These are phyloP conservation scores for Colletotrichum tabaci DNA, from an alignment of 2,329 filamentous ascomycete species.

Conservation along the genomic window DNA sequence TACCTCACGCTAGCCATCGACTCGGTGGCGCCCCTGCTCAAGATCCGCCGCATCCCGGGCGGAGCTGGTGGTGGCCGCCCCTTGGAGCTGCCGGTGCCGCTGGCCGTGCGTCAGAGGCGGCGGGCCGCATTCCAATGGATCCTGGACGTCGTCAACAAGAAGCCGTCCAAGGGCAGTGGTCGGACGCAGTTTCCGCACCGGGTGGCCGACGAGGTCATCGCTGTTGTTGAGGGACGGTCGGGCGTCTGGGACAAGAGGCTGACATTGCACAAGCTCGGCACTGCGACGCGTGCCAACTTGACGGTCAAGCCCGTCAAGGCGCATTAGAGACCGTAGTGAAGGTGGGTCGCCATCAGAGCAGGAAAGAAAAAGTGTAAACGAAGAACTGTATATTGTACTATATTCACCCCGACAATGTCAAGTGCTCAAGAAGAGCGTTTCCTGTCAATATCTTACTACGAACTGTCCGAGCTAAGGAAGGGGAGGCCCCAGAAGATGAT, in stretches of 20 bases:
- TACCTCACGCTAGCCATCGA: slow-evolving; percentile 94
- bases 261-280: slow-evolving; percentile 84
- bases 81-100: slow-evolving; percentile 85
- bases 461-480: background rate
- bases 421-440: slow-evolving; percentile 33
- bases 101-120: slow-evolving; percentile 81
- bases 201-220: slow-evolving; percentile 88
- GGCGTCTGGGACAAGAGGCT: slow-evolving; percentile 86
- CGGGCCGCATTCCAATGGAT: slow-evolving; percentile 91
- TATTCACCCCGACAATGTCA: slow-evolving; percentile 27
- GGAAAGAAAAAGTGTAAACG: slow-evolving; percentile 29
- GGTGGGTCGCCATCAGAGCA: slow-evolving; percentile 1
- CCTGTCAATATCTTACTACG: background rate
- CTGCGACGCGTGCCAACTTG: slow-evolving; percentile 83
- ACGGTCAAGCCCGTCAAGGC: slow-evolving; percentile 55
- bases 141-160: slow-evolving; percentile 84
- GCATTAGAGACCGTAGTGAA: slow-evolving; percentile 43
- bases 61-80: slow-evolving; percentile 88
- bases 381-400: slow-evolving; percentile 42
- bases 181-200: slow-evolving; percentile 81
- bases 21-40: slow-evolving; percentile 90
- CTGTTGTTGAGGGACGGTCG: slow-evolving; percentile 89
- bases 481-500: too few relatives aligned
- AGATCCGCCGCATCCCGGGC: slow-evolving; percentile 82
- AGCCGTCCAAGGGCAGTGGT: slow-evolving; percentile 79